These are phyloP conservation scores for Agastache rugosa DNA, from an alignment of 257 asterid genomes.

Conservation along the genomic window DNA sequence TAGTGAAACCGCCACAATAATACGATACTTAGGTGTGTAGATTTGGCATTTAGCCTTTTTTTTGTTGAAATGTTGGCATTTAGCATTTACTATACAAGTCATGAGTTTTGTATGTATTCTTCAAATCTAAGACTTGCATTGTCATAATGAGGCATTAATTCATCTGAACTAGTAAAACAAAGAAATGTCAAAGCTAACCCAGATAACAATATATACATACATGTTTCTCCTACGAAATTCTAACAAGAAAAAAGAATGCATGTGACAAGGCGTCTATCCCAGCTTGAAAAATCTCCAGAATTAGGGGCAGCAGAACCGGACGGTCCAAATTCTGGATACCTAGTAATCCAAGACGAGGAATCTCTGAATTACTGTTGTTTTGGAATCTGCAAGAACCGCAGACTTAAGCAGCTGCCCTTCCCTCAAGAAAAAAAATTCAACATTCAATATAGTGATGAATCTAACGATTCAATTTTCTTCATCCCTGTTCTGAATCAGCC, in stretches of 20 bases:
- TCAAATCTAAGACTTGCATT: not conserved
- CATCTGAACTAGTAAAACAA: not conserved
- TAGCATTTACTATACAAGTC: too few species aligned
- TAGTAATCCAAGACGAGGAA: not conserved
- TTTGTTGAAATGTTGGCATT: too few species aligned
- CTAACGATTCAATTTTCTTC: slow-evolving; percentile 37
- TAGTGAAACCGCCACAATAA: too few species aligned
- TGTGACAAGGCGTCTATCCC: slow-evolving; percentile 63
- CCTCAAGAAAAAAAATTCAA: slow-evolving; percentile 40
- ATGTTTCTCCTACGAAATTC: too few species aligned
- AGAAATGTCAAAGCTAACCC: not conserved
- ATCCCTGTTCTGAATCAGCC: slow-evolving; percentile 63
- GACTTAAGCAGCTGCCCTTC: not conserved
- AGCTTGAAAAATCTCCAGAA: not conserved
- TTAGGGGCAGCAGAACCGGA: not conserved
- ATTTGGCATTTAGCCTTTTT: too few species aligned
- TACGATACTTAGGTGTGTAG: too few species aligned
- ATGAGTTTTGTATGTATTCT: too few species aligned
- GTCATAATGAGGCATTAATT: too few species aligned
- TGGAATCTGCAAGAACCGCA: not conserved
- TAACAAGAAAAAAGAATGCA: slow-evolving; percentile 42
- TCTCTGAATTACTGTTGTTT: slow-evolving; percentile 42
- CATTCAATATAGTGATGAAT: slow-evolving; percentile 11
- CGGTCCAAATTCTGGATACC: slow-evolving; percentile 62
- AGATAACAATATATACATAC: too few species aligned